Conservation (phyloP, 768 basidiomycete genomes). For the Suillus tomentosus region DNA sequence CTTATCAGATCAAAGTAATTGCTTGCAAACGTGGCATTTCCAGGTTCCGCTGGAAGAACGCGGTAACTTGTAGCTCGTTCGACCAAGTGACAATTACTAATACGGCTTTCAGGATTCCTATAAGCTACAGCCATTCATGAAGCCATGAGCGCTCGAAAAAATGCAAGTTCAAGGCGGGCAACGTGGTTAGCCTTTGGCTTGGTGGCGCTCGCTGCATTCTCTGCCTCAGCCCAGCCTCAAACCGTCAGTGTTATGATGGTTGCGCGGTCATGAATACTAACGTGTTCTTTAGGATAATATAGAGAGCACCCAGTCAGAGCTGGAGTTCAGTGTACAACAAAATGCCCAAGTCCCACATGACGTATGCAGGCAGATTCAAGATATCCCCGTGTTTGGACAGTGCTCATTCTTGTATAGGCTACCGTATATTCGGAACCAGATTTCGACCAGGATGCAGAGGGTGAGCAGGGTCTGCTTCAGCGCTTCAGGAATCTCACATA, state of each 20-base stretch:
- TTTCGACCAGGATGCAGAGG: conserved; percentile 53
- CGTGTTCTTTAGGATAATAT: background rate
- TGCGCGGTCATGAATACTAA: background rate
- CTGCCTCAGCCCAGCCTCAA: conserved; percentile 43
- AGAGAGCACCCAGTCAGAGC: background rate
- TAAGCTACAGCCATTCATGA: conserved; percentile 3
- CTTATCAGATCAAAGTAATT: no score
- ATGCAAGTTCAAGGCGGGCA: conserved; percentile 41
- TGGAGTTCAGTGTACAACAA: background rate
- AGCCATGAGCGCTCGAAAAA: conserved; percentile 24
- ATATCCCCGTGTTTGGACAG: background rate
- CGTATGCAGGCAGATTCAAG: background rate
- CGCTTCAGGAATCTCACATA: conserved; percentile 8
- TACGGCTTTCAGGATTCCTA: background rate
- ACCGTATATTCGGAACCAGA: conserved; percentile 21
- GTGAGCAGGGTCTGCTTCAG: conserved; percentile 30
- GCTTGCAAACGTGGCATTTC: no score
- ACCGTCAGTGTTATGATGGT: conserved; percentile 7
- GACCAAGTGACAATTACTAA: background rate
- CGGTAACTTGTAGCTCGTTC: background rate
- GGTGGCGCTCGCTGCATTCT: conserved; percentile 48
- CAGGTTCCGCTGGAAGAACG: no score
- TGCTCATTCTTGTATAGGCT: conserved; percentile 17
- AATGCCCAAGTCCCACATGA: background rate
- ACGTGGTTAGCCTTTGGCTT: conserved; percentile 61